Percentiles rank a stretch among this genome's conserved stretches.
Conservation (phyloP, 331 rosid genomes). For the Ulmus americana region DNA sequence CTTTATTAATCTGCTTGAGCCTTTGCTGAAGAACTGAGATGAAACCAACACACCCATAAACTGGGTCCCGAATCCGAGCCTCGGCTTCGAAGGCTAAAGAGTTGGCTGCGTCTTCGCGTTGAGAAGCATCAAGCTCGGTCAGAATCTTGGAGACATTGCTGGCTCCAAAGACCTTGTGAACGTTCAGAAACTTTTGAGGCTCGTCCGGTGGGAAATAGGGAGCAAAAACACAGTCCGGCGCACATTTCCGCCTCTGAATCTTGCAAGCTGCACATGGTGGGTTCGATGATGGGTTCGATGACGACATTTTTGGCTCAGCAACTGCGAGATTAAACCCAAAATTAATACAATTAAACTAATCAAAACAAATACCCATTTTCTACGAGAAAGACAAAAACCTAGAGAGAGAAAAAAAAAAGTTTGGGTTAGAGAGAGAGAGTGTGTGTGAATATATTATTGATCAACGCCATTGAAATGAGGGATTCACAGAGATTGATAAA, state of each 20-base stretch:
- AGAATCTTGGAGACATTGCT: slow-evolving; percentile 82
- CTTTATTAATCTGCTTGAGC: slow-evolving; percentile 47
- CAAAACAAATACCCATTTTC: slow-evolving; percentile 2
- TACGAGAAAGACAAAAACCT: not conserved
- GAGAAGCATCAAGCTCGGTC: slow-evolving; percentile 56
- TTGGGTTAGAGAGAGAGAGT: slow-evolving; percentile 11
- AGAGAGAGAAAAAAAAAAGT: slow-evolving; percentile 4
- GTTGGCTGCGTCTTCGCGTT: slow-evolving; percentile 84
- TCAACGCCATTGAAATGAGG: slow-evolving; percentile 47
- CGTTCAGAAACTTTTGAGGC: slow-evolving; percentile 65
- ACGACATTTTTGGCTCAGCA: slow-evolving; percentile 26
- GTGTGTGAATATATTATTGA: slow-evolving; percentile 21
- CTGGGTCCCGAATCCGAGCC: slow-evolving; percentile 79
- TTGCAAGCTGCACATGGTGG: slow-evolving; percentile 98
- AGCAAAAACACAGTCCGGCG: slow-evolving; percentile 87
- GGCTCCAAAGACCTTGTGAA: slow-evolving; percentile 88
- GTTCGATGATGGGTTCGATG: slow-evolving; percentile 40
- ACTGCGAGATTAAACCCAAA: slow-evolving; percentile 19
- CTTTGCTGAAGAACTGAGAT: slow-evolving; percentile 73
- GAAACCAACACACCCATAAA: slow-evolving; percentile 86
- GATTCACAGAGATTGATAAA: slow-evolving; percentile 21
- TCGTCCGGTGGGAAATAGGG: slow-evolving; percentile 96
- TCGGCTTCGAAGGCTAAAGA: slow-evolving; percentile 88
- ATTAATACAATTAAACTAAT: slow-evolving; percentile 1
- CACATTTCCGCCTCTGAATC: slow-evolving; percentile 68